Base-by-base conservation (phyloP, 805 yeast species). In the Metschnikowia cubensis region DNA sequence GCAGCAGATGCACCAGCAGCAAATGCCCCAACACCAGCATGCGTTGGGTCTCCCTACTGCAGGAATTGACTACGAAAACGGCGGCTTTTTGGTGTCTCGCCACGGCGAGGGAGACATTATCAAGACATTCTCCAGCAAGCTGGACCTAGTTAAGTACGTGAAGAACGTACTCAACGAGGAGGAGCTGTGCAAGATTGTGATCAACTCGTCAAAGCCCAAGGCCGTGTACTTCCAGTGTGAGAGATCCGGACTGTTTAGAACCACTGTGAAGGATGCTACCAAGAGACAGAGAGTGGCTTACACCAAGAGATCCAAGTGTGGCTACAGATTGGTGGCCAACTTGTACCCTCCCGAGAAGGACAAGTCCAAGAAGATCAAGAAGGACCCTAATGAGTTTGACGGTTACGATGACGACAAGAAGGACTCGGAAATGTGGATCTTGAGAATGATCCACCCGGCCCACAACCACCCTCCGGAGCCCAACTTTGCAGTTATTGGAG, bases 171-270 rank as follows among this genome's bases (percentile, higher is more conserved):
- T 74, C 48, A 69, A 71, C 54, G 60, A 57, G 47, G 66, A 63
- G 57, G 68, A 64, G 56, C 60, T 59, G 51, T 73, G 77, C 59
- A 68, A 72, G 58, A 73, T 74, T 59, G 79, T 74, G 39, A 73
- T 74, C 60, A 72, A 71, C 59, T 70, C 76, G 29, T 71, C 76
- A 25, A 74, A 74, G 61, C 77, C 77, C 20, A 73, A 74, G 60
- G 79, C 79, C 5, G 75, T 74, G 20, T 74, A 74, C 61, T 74
- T 73, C 62, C 76, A 72, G 60, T 74, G 76, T 57, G 79, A 74
- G 57, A 58, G 76, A 42, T 68, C 74, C 5, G 79, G 79, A 2
- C 63, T 68, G 33, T 74, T 73, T 53, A 63, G 79, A 61, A 74
- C 79, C 37, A 74, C 79, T 3, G 79, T 74, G 47, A 73, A 74